These are phyloP conservation scores for Clohesyomyces aquaticus DNA, from an alignment of 495 filamentous ascomycete genomes.

Conservation along the genomic window DNA sequence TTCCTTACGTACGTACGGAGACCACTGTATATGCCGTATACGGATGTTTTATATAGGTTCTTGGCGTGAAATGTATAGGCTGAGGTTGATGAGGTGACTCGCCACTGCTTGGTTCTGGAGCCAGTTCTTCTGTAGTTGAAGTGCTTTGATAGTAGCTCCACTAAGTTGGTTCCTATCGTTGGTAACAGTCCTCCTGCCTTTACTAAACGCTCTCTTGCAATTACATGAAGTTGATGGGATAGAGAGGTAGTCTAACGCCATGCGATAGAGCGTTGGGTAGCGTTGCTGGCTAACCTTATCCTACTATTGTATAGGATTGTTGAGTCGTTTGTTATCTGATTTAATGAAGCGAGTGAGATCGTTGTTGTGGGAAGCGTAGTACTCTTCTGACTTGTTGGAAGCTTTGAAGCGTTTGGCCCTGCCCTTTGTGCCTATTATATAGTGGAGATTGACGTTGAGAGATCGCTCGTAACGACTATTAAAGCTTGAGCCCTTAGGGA, in stretches of 20 bases:
- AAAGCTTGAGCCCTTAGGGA: constrained; percentile 3
- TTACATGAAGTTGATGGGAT: constrained; percentile 3
- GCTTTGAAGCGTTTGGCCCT: constrained; percentile 1
- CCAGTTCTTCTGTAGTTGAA: constrained; percentile 5
- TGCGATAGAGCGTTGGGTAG: neutral
- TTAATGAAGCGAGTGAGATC: constrained; percentile 5
- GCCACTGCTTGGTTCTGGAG: constrained; percentile 2
- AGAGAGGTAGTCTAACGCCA: constrained; percentile 3
- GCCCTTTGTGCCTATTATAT: neutral
- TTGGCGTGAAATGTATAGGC: constrained; percentile 3
- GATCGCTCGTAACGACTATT: neutral
- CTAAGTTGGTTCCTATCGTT: constrained; percentile 3
- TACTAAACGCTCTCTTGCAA: neutral
- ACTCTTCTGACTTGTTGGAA: constrained; percentile 1
- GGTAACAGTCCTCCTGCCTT: no score
- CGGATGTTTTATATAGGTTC: constrained; percentile 3
- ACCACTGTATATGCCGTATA: constrained; percentile 5
- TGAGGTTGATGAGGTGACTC: constrained; percentile 4
- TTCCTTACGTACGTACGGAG: constrained; percentile 2
- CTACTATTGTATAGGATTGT: constrained; percentile 11
- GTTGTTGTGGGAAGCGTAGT: neutral
- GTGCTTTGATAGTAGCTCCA: constrained; percentile 2
- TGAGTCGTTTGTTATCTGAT: neutral
- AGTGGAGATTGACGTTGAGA: neutral
- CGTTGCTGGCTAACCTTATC: neutral